Percentiles rank a stretch among this genome's conserved stretches.
phyloP scores from a whole-genome alignment of 371 early-diverging fungal species.

The Mortierella sp. region DNA sequence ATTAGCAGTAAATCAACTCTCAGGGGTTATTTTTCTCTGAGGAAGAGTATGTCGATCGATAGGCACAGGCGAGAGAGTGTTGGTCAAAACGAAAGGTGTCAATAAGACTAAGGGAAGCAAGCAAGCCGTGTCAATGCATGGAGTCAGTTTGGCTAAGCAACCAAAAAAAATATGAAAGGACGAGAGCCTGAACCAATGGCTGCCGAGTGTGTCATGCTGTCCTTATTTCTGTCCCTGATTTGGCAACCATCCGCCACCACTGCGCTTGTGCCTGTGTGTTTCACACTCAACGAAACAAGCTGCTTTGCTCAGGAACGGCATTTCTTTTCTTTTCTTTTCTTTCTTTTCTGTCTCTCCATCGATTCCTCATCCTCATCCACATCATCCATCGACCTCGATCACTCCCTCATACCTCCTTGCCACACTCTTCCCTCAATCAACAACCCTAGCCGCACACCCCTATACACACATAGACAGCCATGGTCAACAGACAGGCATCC shows the following conservation, averaged over 20 bases:
- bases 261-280: background rate
- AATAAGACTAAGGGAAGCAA: too few species aligned
- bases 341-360: background rate
- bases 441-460: background rate
- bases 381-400: background rate
- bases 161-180: background rate
- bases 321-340: background rate
- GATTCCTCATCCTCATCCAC: background rate
- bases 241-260: background rate
- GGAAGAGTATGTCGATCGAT: background rate
- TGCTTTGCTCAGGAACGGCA: background rate
- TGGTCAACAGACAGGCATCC: conserved; percentile 27
- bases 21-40: background rate
- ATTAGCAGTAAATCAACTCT: too few species aligned
- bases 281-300: background rate
- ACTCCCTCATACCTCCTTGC: background rate
- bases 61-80: too few species aligned
- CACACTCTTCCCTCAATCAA: background rate
- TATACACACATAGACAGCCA: background rate
- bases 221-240: background rate
- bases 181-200: background rate
- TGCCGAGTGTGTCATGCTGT: background rate
- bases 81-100: too few species aligned
- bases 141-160: background rate
- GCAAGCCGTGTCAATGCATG: background rate